phyloP scores from a whole-genome alignment of 1,284 basidiomycete species.

The Rhodotorula sp. region DNA sequence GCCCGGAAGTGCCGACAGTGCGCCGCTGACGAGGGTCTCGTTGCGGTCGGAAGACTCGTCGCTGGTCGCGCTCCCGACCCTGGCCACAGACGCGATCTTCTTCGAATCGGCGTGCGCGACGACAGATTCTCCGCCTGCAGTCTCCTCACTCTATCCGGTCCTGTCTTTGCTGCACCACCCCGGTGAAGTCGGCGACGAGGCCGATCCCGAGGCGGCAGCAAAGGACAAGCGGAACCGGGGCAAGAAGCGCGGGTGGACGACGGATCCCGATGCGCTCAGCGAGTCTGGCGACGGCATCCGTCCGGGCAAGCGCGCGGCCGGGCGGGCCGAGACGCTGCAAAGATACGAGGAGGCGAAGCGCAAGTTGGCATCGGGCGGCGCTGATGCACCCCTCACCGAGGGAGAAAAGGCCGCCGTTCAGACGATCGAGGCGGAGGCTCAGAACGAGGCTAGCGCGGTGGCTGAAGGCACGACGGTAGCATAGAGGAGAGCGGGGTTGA shows the following conservation, averaged over 20 bases:
- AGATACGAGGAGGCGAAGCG: conserved; percentile 31
- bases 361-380: conserved; percentile 12
- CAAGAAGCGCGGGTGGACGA: not conserved
- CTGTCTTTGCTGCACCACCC: conserved; percentile 38
- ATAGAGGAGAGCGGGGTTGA: not conserved
- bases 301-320: conserved; percentile 27
- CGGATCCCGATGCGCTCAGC: not conserved
- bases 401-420: conserved; percentile 17
- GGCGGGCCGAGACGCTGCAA: conserved; percentile 31
- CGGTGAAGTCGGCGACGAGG: conserved; percentile 15
- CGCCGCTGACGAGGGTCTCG: conserved; percentile 7
- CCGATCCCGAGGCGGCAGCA: not conserved
- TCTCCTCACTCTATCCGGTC: conserved; percentile 38
- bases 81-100: conserved; percentile 15
- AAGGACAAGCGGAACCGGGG: conserved; percentile 17
- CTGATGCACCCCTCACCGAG: conserved; percentile 9
- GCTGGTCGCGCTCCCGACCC: conserved; percentile 11
- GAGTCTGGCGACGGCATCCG: not conserved
- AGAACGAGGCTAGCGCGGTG: not conserved
- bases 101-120: not conserved
- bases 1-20: not conserved
- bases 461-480: conserved; percentile 1
- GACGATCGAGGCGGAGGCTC: conserved; percentile 15
- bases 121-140: not conserved
- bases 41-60: not conserved